These are phyloP conservation scores for Brasenia schreberi DNA, from an alignment of 164 flowering plant genomes.

Conservation along the genomic window DNA sequence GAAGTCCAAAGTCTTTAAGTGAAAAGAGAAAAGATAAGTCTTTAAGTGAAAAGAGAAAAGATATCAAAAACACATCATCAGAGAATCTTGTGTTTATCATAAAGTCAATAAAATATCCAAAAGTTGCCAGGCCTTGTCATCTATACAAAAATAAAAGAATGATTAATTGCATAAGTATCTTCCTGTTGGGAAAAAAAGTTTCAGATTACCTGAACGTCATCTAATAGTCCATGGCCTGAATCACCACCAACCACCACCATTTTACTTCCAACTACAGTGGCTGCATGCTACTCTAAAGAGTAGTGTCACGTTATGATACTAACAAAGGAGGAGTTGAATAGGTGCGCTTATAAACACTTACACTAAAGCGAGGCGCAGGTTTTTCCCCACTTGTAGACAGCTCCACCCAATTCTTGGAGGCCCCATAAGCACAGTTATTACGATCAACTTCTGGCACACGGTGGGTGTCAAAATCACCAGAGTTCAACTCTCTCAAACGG, in stretches of 20 bases:
- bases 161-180: background rate
- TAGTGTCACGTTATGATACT: background rate
- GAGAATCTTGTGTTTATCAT: background rate
- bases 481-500: too few species aligned
- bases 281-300: constrained; percentile 63
- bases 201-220: constrained; percentile 80
- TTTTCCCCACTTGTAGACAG: constrained; percentile 75
- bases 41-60: background rate
- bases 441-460: too few species aligned
- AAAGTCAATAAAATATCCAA: background rate
- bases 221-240: constrained; percentile 62
- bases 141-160: background rate
- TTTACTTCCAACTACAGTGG: constrained; percentile 86
- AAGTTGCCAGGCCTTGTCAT: background rate
- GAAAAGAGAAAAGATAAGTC: background rate
- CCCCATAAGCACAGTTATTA: constrained; percentile 17
- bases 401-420: constrained; percentile 79
- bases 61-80: background rate
- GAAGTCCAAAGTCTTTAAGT: constrained; percentile 69
- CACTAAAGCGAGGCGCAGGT: constrained; percentile 83
- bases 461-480: too few species aligned
- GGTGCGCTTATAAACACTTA: constrained; percentile 10
- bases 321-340: background rate
- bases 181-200: background rate
- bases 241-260: constrained; percentile 99